Evolutionary conservation across 164 flowering plant genomes (phyloP).

Genomic region (Macadamia integrifolia): DNA sequence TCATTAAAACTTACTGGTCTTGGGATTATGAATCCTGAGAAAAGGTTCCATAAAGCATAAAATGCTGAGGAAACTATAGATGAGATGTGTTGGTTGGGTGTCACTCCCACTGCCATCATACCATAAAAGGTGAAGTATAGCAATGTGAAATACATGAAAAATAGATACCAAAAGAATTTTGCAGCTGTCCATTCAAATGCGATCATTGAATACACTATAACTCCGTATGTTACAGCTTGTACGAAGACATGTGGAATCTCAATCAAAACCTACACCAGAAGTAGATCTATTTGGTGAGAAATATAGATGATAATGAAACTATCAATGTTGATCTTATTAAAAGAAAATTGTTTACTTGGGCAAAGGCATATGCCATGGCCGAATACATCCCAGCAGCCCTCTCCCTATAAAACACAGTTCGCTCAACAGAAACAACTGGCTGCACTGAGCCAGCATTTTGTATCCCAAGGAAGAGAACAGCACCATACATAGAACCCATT

Average conservation of each 20-base stretch:
- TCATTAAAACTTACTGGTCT: conserved; percentile 18
- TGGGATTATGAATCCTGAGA: conserved; percentile 39
- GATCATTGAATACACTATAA: conserved; percentile 50
- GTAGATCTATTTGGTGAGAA: neutral
- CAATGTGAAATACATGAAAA: conserved; percentile 44
- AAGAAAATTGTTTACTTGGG: conserved; percentile 17
- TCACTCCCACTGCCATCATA: conserved; percentile 51
- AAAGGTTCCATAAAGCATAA: conserved; percentile 38
- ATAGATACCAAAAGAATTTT: conserved; percentile 49
- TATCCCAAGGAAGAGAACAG: conserved; percentile 28
- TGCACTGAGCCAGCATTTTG: conserved; percentile 30
- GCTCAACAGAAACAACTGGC: conserved; percentile 33
- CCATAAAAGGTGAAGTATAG: conserved; percentile 53
- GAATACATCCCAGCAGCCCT: conserved; percentile 48
- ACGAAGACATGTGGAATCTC: conserved; percentile 39
- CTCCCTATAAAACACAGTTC: conserved; percentile 40
- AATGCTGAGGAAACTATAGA: conserved; percentile 25
- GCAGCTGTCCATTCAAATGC: conserved; percentile 48
- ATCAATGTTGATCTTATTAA: neutral
- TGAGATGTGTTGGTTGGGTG: conserved; percentile 43
- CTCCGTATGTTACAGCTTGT: conserved; percentile 33
- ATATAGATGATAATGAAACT: neutral
- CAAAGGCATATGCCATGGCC: conserved; percentile 36
- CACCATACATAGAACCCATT: conserved; percentile 29
- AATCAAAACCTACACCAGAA: conserved; percentile 20